A percentile compares a stretch with the other conserved stretches of the same genome.
Evolutionary conservation across 805 yeast species (phyloP).

Genomic region (Saccharomycopsis javanensis): DNA sequence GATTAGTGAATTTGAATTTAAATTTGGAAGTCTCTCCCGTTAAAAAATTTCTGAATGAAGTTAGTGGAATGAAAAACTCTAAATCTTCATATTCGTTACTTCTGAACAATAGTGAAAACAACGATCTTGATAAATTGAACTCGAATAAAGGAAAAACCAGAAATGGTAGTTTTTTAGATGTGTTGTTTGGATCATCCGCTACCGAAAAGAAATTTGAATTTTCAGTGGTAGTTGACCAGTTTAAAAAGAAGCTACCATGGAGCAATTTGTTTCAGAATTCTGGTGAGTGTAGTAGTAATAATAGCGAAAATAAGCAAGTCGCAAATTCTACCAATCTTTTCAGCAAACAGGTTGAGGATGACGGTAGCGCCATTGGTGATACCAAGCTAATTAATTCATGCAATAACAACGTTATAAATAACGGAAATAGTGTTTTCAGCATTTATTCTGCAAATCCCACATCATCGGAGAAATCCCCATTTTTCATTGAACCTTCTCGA

Average conservation of each 20-base stretch:
- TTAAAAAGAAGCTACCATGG: not conserved
- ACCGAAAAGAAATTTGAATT: not conserved
- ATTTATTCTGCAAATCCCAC: not conserved
- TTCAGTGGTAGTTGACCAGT: not conserved
- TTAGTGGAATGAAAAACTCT: not conserved
- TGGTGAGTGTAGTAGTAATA: not conserved
- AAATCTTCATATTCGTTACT: not conserved
- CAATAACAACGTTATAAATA: not conserved
- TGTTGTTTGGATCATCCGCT: not conserved
- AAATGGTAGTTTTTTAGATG: not conserved
- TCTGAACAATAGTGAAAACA: not conserved
- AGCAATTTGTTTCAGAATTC: not conserved
- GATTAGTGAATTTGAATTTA: not conserved
- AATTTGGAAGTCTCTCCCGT: not conserved
- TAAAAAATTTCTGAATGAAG: not conserved
- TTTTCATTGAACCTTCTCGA: not conserved
- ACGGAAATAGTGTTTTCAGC: not conserved
- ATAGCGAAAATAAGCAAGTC: too few relatives aligned
- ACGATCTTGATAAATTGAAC: not conserved
- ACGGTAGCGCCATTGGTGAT: not conserved
- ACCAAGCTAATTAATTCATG: not conserved
- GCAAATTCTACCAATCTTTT: not conserved
- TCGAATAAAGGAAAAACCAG: not conserved
- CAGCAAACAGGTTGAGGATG: not conserved
- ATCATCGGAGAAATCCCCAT: not conserved